A percentile compares a stretch with the other conserved stretches of the same genome.
Evolutionary conservation across 2,329 filamentous ascomycete species (phyloP).

Genomic region (Ceratocystis eucalypticola): DNA sequence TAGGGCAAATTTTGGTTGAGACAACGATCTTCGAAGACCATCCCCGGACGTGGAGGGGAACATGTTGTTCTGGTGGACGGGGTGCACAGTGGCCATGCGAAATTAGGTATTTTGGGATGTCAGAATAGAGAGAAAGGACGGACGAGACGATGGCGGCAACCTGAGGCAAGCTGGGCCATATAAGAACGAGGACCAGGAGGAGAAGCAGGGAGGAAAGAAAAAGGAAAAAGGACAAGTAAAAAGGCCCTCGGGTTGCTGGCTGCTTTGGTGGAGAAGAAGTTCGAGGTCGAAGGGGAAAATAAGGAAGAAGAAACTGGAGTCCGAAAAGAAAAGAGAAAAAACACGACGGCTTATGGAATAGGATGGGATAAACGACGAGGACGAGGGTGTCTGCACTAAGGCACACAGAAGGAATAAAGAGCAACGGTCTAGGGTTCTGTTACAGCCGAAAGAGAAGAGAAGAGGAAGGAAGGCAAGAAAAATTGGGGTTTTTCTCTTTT

Average conservation of each 20-base stretch:
- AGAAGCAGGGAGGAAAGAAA: constrained; percentile 31
- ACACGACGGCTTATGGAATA: not conserved
- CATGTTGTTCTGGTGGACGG: constrained; percentile 11
- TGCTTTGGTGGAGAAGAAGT: constrained; percentile 31
- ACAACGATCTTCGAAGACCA: constrained; percentile 14
- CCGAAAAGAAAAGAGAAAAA: not conserved
- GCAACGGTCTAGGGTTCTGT: not conserved
- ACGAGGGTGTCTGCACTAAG: constrained; percentile 22
- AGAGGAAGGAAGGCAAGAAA: not conserved
- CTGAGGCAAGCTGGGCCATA: constrained; percentile 22
- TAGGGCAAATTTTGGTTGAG: constrained; percentile 14
- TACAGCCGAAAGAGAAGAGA: constrained; percentile 23
- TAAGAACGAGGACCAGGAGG: constrained; percentile 25
- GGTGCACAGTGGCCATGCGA: constrained; percentile 13
- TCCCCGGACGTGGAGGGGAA: constrained; percentile 14
- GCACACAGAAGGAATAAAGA: constrained; percentile 5
- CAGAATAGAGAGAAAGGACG: not conserved
- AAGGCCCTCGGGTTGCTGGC: not conserved
- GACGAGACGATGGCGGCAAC: constrained; percentile 22
- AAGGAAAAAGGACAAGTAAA: not conserved
- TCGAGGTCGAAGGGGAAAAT: constrained; percentile 26
- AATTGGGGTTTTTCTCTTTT: not conserved
- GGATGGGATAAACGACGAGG: constrained; percentile 30
- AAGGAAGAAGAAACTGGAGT: constrained; percentile 1
- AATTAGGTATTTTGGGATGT: not conserved